A percentile compares a stretch with the other conserved stretches of the same genome.
phyloP scores from a whole-genome alignment of 768 basidiomycete genomes.

The Podaxis rugospora region DNA sequence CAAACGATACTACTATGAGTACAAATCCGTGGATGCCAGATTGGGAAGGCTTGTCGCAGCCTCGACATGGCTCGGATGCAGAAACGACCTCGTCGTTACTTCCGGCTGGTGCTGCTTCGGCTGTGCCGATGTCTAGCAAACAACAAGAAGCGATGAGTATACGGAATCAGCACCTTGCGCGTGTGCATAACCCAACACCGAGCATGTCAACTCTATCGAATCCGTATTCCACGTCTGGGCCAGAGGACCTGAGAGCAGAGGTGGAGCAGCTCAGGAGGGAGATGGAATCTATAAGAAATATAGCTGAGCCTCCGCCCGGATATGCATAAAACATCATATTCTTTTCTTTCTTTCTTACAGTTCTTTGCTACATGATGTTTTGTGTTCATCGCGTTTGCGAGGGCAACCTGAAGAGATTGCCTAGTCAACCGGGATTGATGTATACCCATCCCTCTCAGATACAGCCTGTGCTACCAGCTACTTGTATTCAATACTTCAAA shows the following conservation, averaged over 20 bases:
- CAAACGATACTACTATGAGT: not conserved
- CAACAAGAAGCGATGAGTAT: not conserved
- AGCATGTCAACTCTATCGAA: not conserved
- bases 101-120: not conserved
- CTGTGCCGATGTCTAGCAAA: not conserved
- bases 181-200: not conserved
- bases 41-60: not conserved
- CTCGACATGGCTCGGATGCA: not conserved
- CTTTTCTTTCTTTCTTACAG: not conserved
- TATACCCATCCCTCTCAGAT: too few species aligned
- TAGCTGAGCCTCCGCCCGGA: not conserved
- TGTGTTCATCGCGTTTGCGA: too few species aligned
- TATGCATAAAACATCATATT: not conserved
- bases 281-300: slow-evolving; percentile 6
- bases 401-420: too few species aligned
- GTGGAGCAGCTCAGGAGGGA: slow-evolving; percentile 9
- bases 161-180: not conserved
- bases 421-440: too few species aligned
- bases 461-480: too few species aligned
- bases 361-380: too few species aligned
- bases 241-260: slow-evolving; percentile 9
- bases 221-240: not conserved
- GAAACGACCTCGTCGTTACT: not conserved
- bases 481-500: too few species aligned
- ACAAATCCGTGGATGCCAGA: not conserved